A percentile compares a stretch with the other conserved stretches of the same genome.
Evolutionary conservation across 805 yeast genomes (phyloP).

Genomic region (Candida boleticola): DNA sequence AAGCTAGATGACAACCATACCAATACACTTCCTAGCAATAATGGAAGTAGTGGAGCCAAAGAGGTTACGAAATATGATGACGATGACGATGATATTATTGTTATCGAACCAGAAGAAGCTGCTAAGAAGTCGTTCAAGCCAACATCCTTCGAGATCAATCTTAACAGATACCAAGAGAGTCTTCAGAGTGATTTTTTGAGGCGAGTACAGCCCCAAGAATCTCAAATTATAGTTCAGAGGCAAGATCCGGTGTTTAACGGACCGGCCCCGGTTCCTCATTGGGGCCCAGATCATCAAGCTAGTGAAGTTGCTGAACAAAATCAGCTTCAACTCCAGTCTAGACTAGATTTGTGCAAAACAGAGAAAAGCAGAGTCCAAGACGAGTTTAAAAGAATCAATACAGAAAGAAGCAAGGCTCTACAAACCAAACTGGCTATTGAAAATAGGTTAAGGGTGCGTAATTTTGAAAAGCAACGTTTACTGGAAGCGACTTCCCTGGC

Average conservation of each 20-base stretch:
- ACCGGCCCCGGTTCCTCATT: slow-evolving; percentile 30
- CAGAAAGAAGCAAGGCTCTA: not conserved
- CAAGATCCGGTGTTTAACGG: slow-evolving; percentile 13
- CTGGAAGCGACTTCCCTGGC: not conserved
- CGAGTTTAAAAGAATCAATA: not conserved
- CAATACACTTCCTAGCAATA: no score
- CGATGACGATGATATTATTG: slow-evolving; percentile 26
- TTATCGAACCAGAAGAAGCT: slow-evolving; percentile 29
- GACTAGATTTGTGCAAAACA: not conserved
- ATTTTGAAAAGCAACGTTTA: not conserved
- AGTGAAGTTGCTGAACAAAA: not conserved
- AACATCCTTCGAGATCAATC: slow-evolving; percentile 17
- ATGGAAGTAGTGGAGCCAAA: no score
- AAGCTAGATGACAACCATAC: no score
- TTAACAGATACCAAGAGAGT: not conserved
- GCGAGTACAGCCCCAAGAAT: no score
- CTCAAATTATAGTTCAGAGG: no score
- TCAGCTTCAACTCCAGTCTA: not conserved
- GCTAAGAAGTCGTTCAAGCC: slow-evolving; percentile 22
- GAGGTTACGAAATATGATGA: no score
- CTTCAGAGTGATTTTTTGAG: slow-evolving; percentile 1
- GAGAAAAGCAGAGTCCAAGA: not conserved
- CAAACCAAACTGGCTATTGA: not conserved
- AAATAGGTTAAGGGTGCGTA: not conserved
- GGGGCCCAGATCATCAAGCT: slow-evolving; percentile 1